These are phyloP conservation scores for Tricholomella constricta DNA, from an alignment of 768 basidiomycete species.

Conservation along the genomic window DNA sequence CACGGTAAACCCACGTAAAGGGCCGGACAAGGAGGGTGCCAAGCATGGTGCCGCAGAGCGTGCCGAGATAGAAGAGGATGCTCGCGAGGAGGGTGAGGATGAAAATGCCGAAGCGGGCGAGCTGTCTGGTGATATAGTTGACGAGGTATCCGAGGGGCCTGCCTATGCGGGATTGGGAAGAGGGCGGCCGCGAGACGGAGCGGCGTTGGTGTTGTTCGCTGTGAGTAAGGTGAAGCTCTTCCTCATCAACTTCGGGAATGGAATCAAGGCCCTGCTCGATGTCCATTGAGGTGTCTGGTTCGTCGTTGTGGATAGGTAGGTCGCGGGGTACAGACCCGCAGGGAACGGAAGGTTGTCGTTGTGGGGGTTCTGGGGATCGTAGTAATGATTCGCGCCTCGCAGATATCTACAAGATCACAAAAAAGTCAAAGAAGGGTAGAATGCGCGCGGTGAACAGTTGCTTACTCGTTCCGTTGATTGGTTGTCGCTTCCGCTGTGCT, in stretches of 20 bases:
- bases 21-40: conserved; percentile 55
- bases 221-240: conserved; percentile 27
- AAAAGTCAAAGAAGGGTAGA: conserved; percentile 2
- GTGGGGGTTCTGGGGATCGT: conserved; percentile 39
- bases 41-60: conserved; percentile 48
- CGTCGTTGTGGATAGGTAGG: conserved; percentile 16
- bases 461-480: conserved; percentile 38
- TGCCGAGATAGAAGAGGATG: conserved; percentile 45
- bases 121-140: conserved; percentile 28
- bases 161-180: conserved; percentile 40
- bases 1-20: conserved; percentile 35
- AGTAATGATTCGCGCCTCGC: conserved; percentile 34
- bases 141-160: conserved; percentile 44
- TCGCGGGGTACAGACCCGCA: conserved; percentile 46
- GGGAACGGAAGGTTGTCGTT: conserved; percentile 33
- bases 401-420: conserved; percentile 22
- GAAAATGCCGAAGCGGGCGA: conserved; percentile 22
- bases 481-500: conserved; percentile 42
- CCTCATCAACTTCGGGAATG: conserved; percentile 69
- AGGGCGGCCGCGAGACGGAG: conserved; percentile 29
- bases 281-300: conserved; percentile 41
- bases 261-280: conserved; percentile 58
- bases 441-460: conserved; percentile 22
- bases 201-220: conserved; percentile 31
- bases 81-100: conserved; percentile 34